Base-by-base conservation (phyloP, 73 alveolate genomes). In the Paramecium sexaurelia region DNA sequence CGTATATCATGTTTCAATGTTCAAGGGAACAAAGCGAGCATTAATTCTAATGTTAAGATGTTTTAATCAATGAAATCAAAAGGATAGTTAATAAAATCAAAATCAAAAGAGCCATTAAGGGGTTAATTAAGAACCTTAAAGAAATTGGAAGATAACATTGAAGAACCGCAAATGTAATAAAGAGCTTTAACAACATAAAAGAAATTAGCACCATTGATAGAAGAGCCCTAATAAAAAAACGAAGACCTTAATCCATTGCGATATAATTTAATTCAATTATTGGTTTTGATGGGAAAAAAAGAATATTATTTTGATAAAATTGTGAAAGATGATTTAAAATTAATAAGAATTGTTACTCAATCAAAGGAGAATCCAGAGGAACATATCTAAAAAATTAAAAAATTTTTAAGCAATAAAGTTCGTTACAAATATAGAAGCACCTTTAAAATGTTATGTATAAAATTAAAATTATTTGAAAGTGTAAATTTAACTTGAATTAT, bases 221-320 rank as follows among this genome's bases (percentile, higher is more conserved):
- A 71, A 33, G 56, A 71, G 22, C 55, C 55, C 35, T 40, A 78
- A 24, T 39, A 78, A n/a, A 78, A 78, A 40, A 24, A 24, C 9
- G 90, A 78, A 37, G 90, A 78, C n/a, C 5, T 22, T 3, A 78
- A 78, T 78, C 90, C 90, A 19, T 32, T 88, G 75, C 32, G 94
- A 69, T 69, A 88, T 88, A 88, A 88, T 27, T 66, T 88, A 8
- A 61, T 61, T 39, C 75, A 88, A 43, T 43, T 88, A n/a, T 82
- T 88, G 55, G 84, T 68, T 88, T 36, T 88, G 43, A 45, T 88
- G 55, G 94, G 94, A 7, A 88, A 88, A 41, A 66, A 69, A 55
- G 94, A 88, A 69, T 68, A 29, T 24, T 88, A 88, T 68, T 88
- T 69, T 47, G 91, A 82, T 47, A 88, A 36, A 26, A 68, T 41